phyloP scores from a whole-genome alignment of 345 rosid species.

The Erucastrum elatum region DNA sequence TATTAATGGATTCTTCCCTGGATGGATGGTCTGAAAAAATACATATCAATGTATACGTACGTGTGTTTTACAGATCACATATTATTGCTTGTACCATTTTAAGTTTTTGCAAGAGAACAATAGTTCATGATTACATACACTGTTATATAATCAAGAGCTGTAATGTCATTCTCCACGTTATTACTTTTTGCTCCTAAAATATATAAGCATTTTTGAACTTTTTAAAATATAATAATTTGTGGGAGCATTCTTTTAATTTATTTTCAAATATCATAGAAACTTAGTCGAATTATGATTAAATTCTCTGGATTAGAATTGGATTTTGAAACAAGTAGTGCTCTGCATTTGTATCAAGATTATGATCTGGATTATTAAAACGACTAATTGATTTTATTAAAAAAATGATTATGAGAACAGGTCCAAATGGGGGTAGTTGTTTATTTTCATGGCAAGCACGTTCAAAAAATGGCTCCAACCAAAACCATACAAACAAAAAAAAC shows the following conservation, averaged over 20 bases:
- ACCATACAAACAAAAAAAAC: constrained; percentile 30
- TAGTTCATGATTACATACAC: constrained; percentile 33
- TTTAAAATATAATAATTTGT: background rate
- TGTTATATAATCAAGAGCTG: constrained; percentile 23
- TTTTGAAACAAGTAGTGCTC: constrained; percentile 39
- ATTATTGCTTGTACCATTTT: constrained; percentile 26
- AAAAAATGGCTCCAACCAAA: constrained; percentile 38
- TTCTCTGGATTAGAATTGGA: constrained; percentile 16
- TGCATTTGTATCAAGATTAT: constrained; percentile 34
- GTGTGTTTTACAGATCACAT: constrained; percentile 32
- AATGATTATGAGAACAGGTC: constrained; percentile 22
- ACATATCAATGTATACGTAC: constrained; percentile 16
- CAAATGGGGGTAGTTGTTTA: background rate
- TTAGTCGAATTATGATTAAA: background rate
- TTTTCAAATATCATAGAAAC: background rate
- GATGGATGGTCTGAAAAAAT: constrained; percentile 48
- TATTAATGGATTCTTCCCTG: constrained; percentile 42
- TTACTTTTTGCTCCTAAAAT: background rate
- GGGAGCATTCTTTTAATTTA: background rate
- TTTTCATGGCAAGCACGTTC: constrained; percentile 43
- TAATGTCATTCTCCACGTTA: constrained; percentile 14
- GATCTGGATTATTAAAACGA: constrained; percentile 18
- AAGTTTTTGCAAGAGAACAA: constrained; percentile 21
- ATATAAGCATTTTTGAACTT: background rate
- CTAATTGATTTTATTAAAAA: background rate